Conservation (phyloP, 2,329 filamentous ascomycete genomes). For the Pseudocercospora cruenta region DNA sequence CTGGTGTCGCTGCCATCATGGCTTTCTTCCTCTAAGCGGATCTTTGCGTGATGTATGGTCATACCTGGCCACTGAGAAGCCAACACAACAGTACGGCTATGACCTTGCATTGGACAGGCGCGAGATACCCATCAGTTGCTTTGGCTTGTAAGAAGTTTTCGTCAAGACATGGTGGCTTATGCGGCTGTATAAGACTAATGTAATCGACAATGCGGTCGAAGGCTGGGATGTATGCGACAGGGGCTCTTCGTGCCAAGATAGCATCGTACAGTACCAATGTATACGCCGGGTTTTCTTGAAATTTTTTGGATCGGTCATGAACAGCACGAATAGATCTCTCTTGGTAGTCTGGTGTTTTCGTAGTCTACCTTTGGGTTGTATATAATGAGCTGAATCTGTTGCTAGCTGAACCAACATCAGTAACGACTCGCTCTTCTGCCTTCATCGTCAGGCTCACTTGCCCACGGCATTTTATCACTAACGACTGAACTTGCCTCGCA, state of each 20-base stretch:
- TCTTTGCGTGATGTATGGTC: constrained; percentile 21
- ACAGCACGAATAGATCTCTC: background rate
- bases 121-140: constrained; percentile 18
- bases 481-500: background rate
- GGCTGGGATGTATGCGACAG: background rate
- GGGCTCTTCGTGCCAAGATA: background rate
- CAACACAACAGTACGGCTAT: constrained; percentile 20
- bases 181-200: constrained; percentile 9
- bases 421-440: background rate
- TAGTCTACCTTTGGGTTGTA: background rate
- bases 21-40: constrained; percentile 34
- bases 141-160: background rate
- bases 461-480: background rate
- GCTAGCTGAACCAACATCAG: background rate
- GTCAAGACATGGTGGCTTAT: background rate
- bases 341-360: background rate
- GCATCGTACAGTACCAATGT: constrained; percentile 7
- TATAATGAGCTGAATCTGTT: background rate
- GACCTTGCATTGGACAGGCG: constrained; percentile 23
- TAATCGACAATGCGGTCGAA: constrained; percentile 2
- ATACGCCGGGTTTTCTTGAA: background rate
- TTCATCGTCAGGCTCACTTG: background rate
- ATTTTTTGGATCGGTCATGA: background rate
- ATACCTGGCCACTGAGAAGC: constrained; percentile 15
- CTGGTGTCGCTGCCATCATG: constrained; percentile 30